Conservation (phyloP, 2,329 filamentous ascomycete species). For the Plenodomus lindquistii region DNA sequence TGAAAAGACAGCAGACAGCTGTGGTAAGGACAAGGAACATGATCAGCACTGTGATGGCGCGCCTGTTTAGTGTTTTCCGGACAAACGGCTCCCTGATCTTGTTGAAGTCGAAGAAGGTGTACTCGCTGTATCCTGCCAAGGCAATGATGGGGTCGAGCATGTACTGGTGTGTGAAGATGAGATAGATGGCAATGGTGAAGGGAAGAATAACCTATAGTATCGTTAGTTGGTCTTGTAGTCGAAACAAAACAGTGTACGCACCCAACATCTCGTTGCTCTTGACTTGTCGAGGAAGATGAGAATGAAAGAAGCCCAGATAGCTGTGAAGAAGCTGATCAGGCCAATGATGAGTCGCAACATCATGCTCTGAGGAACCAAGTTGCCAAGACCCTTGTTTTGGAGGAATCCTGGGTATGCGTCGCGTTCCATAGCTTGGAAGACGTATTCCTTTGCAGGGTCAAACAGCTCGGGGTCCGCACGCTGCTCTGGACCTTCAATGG, state of each 20-base stretch:
- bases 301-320: conserved; percentile 91
- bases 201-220: conserved; percentile 73
- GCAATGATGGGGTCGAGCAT: conserved; percentile 91
- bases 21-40: conserved; percentile 77
- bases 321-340: conserved; percentile 83
- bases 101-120: conserved; percentile 92
- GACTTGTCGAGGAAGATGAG: conserved; percentile 87
- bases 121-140: conserved; percentile 88
- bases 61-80: conserved; percentile 79
- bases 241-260: conserved; percentile 53
- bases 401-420: conserved; percentile 99
- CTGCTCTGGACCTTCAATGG: conserved; percentile 81
- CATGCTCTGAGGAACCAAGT: conserved; percentile 88
- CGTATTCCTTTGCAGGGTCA: conserved; percentile 96
- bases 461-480: conserved; percentile 97
- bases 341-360: conserved; percentile 84
- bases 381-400: conserved; percentile 91
- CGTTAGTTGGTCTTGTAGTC: conserved; percentile 22
- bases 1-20: conserved; percentile 85
- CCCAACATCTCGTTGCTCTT: conserved; percentile 78
- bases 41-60: conserved; percentile 77
- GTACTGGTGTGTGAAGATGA: conserved; percentile 79
- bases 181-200: conserved; percentile 87
- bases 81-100: conserved; percentile 90
- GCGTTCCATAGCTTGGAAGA: conserved; percentile 99